Conservation (phyloP, 108 stramenopile genomes). For the Nitzschia putrida region DNA sequence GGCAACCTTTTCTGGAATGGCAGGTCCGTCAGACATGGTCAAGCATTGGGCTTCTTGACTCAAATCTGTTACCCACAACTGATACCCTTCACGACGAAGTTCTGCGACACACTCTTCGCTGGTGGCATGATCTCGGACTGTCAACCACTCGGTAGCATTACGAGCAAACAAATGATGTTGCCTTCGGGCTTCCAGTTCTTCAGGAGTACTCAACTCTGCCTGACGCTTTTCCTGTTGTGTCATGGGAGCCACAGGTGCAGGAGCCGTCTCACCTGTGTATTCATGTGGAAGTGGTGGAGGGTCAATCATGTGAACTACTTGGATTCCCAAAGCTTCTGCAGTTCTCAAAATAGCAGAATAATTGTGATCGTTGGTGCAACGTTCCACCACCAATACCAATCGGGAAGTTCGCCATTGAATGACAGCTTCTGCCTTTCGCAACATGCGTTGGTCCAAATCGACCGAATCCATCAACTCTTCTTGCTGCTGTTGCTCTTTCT, state of each 20-base stretch:
- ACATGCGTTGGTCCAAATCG: slow-evolving; percentile 73
- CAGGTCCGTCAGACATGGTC: slow-evolving; percentile 16
- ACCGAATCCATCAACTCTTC: slow-evolving; percentile 54
- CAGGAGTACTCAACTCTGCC: slow-evolving; percentile 21
- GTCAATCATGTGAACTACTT: slow-evolving; percentile 79
- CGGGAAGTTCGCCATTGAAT: slow-evolving; percentile 73
- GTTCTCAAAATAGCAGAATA: slow-evolving; percentile 74
- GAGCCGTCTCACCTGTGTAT: not conserved
- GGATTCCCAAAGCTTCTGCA: slow-evolving; percentile 85
- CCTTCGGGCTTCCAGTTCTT: slow-evolving; percentile 63
- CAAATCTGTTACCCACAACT: slow-evolving; percentile 86
- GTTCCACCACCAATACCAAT: slow-evolving; percentile 75
- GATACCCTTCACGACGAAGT: slow-evolving; percentile 55
- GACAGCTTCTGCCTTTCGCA: slow-evolving; percentile 85
- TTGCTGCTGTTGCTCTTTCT: not conserved
- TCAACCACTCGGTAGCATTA: slow-evolving; percentile 87
- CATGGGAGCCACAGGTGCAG: not conserved
- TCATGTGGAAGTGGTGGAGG: slow-evolving; percentile 51
- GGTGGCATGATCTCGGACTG: slow-evolving; percentile 68
- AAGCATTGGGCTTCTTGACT: slow-evolving; percentile 75
- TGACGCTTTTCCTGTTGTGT: slow-evolving; percentile 16
- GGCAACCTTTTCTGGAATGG: slow-evolving; percentile 82
- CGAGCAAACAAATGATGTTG: slow-evolving; percentile 85
- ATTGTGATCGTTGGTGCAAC: slow-evolving; percentile 88
- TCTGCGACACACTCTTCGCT: slow-evolving; percentile 66